Evolutionary conservation across 73 alveolate species (phyloP), one percentile per base, ranked within the genome.

Genomic region (Tetrahymena borealis): DNA sequence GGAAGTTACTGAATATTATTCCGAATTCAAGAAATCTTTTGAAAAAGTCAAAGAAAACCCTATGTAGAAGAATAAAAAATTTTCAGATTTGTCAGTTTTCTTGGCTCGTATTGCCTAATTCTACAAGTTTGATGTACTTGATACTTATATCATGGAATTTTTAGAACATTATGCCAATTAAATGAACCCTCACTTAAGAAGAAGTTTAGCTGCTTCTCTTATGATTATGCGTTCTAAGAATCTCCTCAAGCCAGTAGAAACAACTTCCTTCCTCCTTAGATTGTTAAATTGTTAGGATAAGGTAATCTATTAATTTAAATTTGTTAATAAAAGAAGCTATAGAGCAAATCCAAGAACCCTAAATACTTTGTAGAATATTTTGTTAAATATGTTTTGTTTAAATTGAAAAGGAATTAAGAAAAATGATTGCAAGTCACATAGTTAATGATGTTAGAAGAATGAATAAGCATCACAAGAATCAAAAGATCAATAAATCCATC

Each of bases 361-460:
- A n/a, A n/a, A n/a, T n/a, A n/a, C n/a, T n/a, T n/a, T n/a, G n/a
- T n/a, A n/a, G n/a, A n/a, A n/a, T n/a, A n/a, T n/a, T n/a, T n/a
- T n/a, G n/a, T n/a, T n/a, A n/a, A n/a, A n/a, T n/a, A n/a, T n/a
- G n/a, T n/a, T n/a, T n/a, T n/a, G n/a, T n/a, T n/a, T n/a, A n/a
- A n/a, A n/a, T n/a, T n/a, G n/a, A n/a, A n/a, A n/a, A 60, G 40
- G 95, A 93, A 79, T 77, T 93, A 78, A 93, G 95, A 79, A 93
- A 91, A 93, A 78, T 93, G 33, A 85, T 93, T 32, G 77, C 40
- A 28, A 93, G 91, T 33, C 91, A 79, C 4, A 93, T 93, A 32
- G 40, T 93, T 31, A 93, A 93, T 38, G 95, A 93, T 38, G 79
- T 93, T 9, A 85, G 91, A 85, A 37, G 91, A 85, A 78, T 79